A percentile compares a stretch with the other conserved stretches of the same genome.
Conservation (phyloP, 1,284 basidiomycete species). For the Naganishia sp. region DNA sequence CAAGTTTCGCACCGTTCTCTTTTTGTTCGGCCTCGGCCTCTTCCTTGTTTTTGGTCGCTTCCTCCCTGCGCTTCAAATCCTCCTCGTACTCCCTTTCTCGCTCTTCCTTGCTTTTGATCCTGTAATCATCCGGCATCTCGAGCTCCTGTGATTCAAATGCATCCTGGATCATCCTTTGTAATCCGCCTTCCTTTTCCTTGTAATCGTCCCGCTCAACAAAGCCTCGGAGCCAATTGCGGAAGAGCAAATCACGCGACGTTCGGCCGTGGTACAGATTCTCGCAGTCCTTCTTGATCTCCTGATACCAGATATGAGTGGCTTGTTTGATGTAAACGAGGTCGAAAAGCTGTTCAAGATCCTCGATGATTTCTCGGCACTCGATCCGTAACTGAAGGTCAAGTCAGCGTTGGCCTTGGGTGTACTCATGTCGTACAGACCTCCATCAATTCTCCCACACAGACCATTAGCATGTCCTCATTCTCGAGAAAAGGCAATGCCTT, state of each 20-base stretch:
- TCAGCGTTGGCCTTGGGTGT: neutral
- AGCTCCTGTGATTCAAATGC: slow-evolving; percentile 9
- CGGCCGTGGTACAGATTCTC: slow-evolving; percentile 22
- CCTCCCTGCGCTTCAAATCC: slow-evolving; percentile 4
- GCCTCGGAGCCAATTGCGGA: slow-evolving; percentile 21
- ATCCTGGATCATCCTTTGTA: slow-evolving; percentile 20
- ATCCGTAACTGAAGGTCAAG: slow-evolving; percentile 1
- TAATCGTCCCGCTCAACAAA: slow-evolving; percentile 20
- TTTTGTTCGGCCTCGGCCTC: slow-evolving; percentile 2
- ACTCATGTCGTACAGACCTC: neutral
- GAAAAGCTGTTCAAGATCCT: slow-evolving; percentile 24
- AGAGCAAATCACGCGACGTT: slow-evolving; percentile 20
- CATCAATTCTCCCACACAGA: slow-evolving; percentile 20
- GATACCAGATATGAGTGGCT: slow-evolving; percentile 20
- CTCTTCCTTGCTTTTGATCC: slow-evolving; percentile 26
- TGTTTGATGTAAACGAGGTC: slow-evolving; percentile 26
- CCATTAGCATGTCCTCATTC: slow-evolving; percentile 25
- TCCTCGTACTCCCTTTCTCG: slow-evolving; percentile 10
- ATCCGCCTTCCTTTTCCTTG: slow-evolving; percentile 26
- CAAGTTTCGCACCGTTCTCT: neutral
- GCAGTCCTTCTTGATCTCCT: slow-evolving; percentile 16
- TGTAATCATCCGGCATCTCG: slow-evolving; percentile 23
- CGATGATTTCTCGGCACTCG: slow-evolving; percentile 22
- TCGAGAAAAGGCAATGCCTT: slow-evolving; percentile 22
- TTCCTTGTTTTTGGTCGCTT: slow-evolving; percentile 5